These are phyloP conservation scores for Salvia rosmarinus DNA, from an alignment of 257 asterid genomes.

Conservation along the genomic window DNA sequence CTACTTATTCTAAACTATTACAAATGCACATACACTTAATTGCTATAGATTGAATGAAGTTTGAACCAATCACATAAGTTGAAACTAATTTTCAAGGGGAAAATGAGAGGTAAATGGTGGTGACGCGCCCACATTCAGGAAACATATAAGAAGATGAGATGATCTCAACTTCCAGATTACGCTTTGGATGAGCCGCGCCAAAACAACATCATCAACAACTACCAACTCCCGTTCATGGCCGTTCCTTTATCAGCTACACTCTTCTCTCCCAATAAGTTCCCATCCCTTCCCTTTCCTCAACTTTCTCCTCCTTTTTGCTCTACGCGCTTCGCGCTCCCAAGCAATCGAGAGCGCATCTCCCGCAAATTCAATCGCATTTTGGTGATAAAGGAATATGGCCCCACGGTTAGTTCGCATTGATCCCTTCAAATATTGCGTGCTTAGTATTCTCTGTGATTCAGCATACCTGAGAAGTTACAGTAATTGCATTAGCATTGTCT, in stretches of 20 bases:
- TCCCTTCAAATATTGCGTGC: background rate
- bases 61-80: background rate
- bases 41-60: too few relatives aligned
- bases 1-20: too few relatives aligned
- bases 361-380: slow-evolving; percentile 46
- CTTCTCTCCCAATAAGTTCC: slow-evolving; percentile 39
- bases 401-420: slow-evolving; percentile 49
- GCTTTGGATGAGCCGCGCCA: slow-evolving; percentile 83
- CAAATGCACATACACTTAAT: too few relatives aligned
- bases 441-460: background rate
- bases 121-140: too few relatives aligned
- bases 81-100: background rate
- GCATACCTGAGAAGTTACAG: background rate
- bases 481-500: slow-evolving; percentile 5
- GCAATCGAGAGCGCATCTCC: slow-evolving; percentile 24
- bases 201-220: slow-evolving; percentile 54
- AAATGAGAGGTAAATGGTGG: background rate
- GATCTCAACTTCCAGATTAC: slow-evolving; percentile 41
- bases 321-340: slow-evolving; percentile 25
- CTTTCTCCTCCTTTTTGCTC: slow-evolving; percentile 29
- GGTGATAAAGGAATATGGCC: slow-evolving; percentile 37
- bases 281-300: slow-evolving; percentile 32
- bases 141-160: slow-evolving; percentile 1
- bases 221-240: slow-evolving; percentile 57
- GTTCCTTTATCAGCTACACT: slow-evolving; percentile 51